Base-by-base conservation (phyloP, 805 yeast genomes). In the Vanderwaltozyma verrucispora region DNA sequence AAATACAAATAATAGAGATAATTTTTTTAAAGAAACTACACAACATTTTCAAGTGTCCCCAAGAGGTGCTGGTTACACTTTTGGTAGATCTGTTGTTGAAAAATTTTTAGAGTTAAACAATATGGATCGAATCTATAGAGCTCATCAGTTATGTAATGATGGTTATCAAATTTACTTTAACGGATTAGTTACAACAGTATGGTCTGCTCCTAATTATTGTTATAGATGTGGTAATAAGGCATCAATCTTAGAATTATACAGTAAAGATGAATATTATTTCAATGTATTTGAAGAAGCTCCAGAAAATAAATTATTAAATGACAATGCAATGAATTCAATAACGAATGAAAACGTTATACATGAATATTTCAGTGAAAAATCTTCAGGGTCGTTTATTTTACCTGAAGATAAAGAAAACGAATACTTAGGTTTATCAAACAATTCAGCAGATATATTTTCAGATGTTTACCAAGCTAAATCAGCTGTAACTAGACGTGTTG, bases 151-250 rank as follows among this genome's bases (percentile, higher is more conserved):
- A 28, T 94, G 98, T 56, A 92, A 92, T 53, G 95, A 89, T 53
- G 99, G 99, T 1, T 92, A 77, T 54, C 95, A 89, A 46, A 78
- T 85, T 37, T 78, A 88, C 53, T 92, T 95, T 74, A 76, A 77
- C 39, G 96, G 95, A 3, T 71, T 82, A 44, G 84, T 94, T 32
- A 79, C 94, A 27, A 92, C 99, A 0, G 97, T 92, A 7, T 92
- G 99, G 99, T 80, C 92, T 1, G 98, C 98, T 0, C 99, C 99
- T 0, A 92, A 92, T 55, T 92, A 92, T 56, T 92, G 98, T 56
- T 92, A 92, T 53, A 61, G 98, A 43, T 92, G 99, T 59, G 98
- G 98, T 1, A 92, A 92, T 56, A 77, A 86, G 55, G 98, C 98
- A 4, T 83, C 95, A n/a, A 88, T 92, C n/a, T 68, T 92, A 44